These are phyloP conservation scores for Dipteronia dyeriana DNA, from an alignment of 345 rosid species.

Conservation along the genomic window DNA sequence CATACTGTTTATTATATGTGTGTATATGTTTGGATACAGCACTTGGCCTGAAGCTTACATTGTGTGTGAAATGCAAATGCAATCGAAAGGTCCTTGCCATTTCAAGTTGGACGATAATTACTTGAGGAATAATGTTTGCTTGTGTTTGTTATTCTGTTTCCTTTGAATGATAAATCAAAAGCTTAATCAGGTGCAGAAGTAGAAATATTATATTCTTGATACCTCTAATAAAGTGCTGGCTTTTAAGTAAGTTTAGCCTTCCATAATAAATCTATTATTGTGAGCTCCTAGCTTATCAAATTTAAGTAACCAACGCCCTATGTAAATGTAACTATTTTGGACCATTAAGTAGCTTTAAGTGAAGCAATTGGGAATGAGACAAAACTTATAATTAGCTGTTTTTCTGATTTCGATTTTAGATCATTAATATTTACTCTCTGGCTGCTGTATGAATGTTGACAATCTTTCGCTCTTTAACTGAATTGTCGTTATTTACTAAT, in stretches of 20 bases:
- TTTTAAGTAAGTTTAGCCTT: not conserved
- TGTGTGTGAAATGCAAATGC: slow-evolving; percentile 5
- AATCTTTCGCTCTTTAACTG: not conserved
- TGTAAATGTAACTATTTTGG: not conserved
- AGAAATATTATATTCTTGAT: not conserved
- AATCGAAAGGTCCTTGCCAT: not conserved
- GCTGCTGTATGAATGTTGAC: not conserved
- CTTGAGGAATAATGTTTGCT: not conserved
- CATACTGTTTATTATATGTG: not conserved
- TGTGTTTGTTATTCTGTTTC: not conserved
- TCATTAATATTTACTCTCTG: not conserved
- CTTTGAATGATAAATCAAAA: not conserved
- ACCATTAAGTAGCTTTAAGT: not conserved
- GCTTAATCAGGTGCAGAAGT: slow-evolving; percentile 1
- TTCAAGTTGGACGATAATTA: not conserved
- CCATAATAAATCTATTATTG: not conserved
- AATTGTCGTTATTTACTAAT: not conserved
- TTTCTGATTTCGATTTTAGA: not conserved
- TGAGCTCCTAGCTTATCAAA: not conserved
- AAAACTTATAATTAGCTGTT: not conserved
- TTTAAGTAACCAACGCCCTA: not conserved
- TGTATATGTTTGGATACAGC: not conserved
- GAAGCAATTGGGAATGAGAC: not conserved
- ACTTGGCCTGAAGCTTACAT: not conserved
- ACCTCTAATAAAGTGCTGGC: not conserved